A percentile compares a stretch with the other conserved stretches of the same genome.
These are phyloP conservation scores for Trypanosoma brucei DNA, from an alignment of 208 protist species.

Conservation along the genomic window DNA sequence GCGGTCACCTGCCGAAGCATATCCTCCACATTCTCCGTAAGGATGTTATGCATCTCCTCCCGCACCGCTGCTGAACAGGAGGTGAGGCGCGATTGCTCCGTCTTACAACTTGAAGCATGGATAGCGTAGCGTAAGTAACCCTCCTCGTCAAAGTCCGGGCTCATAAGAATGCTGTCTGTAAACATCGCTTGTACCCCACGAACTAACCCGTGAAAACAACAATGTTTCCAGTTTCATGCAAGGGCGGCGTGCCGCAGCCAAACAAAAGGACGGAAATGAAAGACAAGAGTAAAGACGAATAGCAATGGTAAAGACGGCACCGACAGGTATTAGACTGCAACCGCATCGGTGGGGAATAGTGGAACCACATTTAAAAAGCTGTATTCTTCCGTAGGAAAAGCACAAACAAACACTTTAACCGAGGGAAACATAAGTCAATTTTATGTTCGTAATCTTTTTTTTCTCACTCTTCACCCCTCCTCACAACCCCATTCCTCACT, in stretches of 20 bases:
- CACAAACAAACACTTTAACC: too few species aligned
- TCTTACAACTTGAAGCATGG: slow-evolving; percentile 32
- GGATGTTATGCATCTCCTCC: slow-evolving; percentile 38
- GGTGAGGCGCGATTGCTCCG: slow-evolving; percentile 51
- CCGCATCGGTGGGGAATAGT: not conserved
- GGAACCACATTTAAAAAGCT: too few species aligned
- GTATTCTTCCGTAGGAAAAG: too few species aligned
- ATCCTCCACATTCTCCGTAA: slow-evolving; percentile 51
- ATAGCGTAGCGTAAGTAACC: slow-evolving; percentile 76
- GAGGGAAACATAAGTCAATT: too few species aligned
- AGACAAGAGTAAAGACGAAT: slow-evolving; percentile 7
- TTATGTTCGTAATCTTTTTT: too few species aligned
- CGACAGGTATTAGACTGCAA: not conserved
- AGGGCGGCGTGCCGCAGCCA: too few species aligned
- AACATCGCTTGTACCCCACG: slow-evolving; percentile 36
- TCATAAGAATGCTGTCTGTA: slow-evolving; percentile 55
- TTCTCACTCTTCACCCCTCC: too few species aligned
- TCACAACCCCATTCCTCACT: too few species aligned
- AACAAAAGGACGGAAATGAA: not conserved
- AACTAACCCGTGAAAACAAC: not conserved
- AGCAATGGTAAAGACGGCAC: slow-evolving; percentile 5
- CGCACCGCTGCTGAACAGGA: slow-evolving; percentile 44
- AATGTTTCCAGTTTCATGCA: too few species aligned
- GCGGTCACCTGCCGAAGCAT: slow-evolving; percentile 64
- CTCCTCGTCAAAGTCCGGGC: slow-evolving; percentile 68